A percentile compares a stretch with the other conserved stretches of the same genome.
Evolutionary conservation across 2,329 filamentous ascomycete species (phyloP).

Genomic region (Nemania bipapillata): DNA sequence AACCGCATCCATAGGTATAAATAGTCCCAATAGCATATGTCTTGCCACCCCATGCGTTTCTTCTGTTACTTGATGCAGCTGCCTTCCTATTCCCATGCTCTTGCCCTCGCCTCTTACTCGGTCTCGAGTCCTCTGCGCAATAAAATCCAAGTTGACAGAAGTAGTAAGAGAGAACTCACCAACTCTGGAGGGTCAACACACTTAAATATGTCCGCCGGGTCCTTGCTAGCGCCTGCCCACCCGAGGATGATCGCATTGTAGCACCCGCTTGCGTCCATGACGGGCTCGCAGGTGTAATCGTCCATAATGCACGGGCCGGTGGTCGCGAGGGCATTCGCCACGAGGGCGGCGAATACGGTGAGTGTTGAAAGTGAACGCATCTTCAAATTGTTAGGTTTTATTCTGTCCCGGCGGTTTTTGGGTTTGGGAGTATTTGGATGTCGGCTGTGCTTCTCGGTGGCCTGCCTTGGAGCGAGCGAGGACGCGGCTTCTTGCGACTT

Average conservation of each 20-base stretch:
- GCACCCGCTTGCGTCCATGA: constrained; percentile 36
- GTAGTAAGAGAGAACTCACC: constrained; percentile 21
- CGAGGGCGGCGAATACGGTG: constrained; percentile 8
- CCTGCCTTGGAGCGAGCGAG: neutral
- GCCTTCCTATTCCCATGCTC: neutral
- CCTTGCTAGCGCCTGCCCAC: constrained; percentile 33
- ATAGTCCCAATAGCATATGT: too few relatives aligned
- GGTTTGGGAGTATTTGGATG: neutral
- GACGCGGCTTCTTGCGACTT: neutral
- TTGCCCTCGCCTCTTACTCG: neutral
- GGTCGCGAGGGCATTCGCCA: constrained; percentile 24
- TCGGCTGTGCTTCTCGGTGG: neutral
- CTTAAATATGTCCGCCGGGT: constrained; percentile 37
- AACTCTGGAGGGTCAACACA: constrained; percentile 36
- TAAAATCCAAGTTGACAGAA: neutral
- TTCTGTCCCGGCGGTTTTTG: neutral
- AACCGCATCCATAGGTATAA: too few relatives aligned
- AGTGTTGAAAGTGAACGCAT: constrained; percentile 11
- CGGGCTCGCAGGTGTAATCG: constrained; percentile 33
- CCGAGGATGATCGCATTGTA: constrained; percentile 38
- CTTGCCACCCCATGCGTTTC: too few relatives aligned
- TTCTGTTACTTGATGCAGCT: too few relatives aligned
- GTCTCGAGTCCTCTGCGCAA: neutral
- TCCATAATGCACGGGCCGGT: constrained; percentile 32
- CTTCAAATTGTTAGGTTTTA: neutral